Evolutionary conservation across 768 basidiomycete genomes (phyloP).

Genomic region (Russula vinacea): DNA sequence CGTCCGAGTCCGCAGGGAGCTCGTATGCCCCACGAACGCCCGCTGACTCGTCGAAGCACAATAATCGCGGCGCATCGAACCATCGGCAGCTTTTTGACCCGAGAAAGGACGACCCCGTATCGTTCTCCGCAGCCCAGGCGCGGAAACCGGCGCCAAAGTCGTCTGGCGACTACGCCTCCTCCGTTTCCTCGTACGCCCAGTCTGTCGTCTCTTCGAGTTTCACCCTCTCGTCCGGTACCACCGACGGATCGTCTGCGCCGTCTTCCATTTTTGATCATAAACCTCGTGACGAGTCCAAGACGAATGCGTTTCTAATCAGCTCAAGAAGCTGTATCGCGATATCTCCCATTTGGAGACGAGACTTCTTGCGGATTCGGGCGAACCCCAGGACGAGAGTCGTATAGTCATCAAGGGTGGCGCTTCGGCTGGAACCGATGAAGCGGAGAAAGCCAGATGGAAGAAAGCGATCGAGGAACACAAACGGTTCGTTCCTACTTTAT

Average conservation of each 20-base stretch:
- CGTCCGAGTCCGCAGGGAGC: conserved; percentile 55
- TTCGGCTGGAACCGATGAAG: conserved; percentile 48
- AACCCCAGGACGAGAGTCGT: conserved; percentile 48
- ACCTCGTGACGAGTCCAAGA: conserved; percentile 46
- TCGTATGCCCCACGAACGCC: conserved; percentile 46
- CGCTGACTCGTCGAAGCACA: conserved; percentile 36
- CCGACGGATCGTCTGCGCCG: conserved; percentile 69
- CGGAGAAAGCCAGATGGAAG: conserved; percentile 74
- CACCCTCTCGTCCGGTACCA: conserved; percentile 70
- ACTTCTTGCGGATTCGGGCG: conserved; percentile 58
- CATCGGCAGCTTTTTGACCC: conserved; percentile 78
- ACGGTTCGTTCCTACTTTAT: conserved; percentile 53
- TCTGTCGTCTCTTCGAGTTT: conserved; percentile 66
- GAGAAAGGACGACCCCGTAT: conserved; percentile 84
- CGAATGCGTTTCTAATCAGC: conserved; percentile 68
- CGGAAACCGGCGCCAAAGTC: conserved; percentile 54
- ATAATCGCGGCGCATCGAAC: conserved; percentile 37
- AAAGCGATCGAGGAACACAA: conserved; percentile 78
- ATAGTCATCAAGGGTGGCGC: conserved; percentile 36
- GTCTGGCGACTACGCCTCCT: conserved; percentile 69
- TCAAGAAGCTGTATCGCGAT: conserved; percentile 79
- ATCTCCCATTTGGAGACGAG: conserved; percentile 79
- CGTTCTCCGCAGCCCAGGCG: conserved; percentile 64
- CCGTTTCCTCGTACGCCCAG: conserved; percentile 69
- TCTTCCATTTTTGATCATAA: conserved; percentile 65